phyloP scores from a whole-genome alignment of 345 rosid genomes.

The Streptanthus diversifolius region DNA sequence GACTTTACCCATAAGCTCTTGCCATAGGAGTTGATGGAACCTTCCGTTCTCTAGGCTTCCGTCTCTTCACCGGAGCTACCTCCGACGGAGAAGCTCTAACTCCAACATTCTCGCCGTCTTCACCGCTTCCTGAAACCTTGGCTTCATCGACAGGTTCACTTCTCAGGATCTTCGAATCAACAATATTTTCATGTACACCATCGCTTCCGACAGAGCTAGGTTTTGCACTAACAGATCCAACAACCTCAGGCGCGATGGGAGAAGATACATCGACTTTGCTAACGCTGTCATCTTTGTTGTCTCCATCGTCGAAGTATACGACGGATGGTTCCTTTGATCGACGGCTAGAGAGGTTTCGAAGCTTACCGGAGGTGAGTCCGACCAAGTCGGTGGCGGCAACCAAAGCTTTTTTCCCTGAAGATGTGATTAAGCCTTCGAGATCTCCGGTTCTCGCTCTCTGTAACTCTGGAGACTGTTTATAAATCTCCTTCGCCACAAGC shows the following conservation, averaged over 20 bases:
- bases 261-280: not conserved
- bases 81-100: constrained; percentile 6
- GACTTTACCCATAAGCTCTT: constrained; percentile 75
- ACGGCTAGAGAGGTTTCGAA: constrained; percentile 47
- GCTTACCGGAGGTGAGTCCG: constrained; percentile 76
- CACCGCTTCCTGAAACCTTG: constrained; percentile 26
- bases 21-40: constrained; percentile 91
- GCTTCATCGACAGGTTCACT: constrained; percentile 2
- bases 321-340: constrained; percentile 61
- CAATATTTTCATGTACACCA: constrained; percentile 1
- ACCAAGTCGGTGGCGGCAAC: constrained; percentile 73
- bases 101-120: constrained; percentile 1
- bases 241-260: not conserved
- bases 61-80: constrained; percentile 46
- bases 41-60: constrained; percentile 79
- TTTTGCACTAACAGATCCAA: constrained; percentile 14
- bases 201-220: constrained; percentile 7
- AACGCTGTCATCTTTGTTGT: not conserved
- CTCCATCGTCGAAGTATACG: constrained; percentile 40
- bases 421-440: constrained; percentile 50
- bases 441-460: constrained; percentile 48
- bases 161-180: constrained; percentile 19
- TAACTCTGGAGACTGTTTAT: constrained; percentile 47
- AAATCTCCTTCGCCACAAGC: constrained; percentile 71
- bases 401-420: constrained; percentile 57